phyloP scores from a whole-genome alignment of 73 alveolate genomes.

The Paramecium biaurelia region DNA sequence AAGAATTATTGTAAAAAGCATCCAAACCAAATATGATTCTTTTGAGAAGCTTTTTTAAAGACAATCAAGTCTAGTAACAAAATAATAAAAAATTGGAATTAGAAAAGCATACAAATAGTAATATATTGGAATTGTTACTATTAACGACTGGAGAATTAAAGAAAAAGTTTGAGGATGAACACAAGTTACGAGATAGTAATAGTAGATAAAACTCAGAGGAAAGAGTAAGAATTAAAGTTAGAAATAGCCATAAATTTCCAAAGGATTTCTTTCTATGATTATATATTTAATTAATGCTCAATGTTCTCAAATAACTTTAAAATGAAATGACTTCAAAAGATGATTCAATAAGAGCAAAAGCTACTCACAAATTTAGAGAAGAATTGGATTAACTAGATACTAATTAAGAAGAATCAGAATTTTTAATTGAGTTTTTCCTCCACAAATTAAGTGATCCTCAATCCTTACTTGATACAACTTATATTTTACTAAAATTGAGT shows the following conservation, averaged over 20 bases:
- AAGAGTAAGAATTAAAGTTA: not conserved
- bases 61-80: not conserved
- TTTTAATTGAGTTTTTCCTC: not conserved
- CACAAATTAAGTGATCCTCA: not conserved
- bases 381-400: not conserved
- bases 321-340: not conserved
- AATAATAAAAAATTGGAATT: not conserved
- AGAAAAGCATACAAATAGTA: not conserved
- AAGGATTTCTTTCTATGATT: constrained; percentile 36
- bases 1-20: not conserved
- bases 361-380: not conserved
- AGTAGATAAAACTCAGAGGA: constrained; percentile 2
- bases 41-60: not conserved
- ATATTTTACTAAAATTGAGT: not conserved
- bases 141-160: constrained; percentile 40
- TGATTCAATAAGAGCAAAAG: not conserved
- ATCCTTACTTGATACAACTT: not conserved
- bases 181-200: not conserved
- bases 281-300: not conserved
- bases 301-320: not conserved
- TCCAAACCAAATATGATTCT: not conserved
- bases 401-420: not conserved
- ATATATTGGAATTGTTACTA: constrained; percentile 35
- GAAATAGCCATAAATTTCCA: constrained; percentile 9
- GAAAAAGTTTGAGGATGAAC: not conserved